Conservation (phyloP, 768 basidiomycete species). For the Pleurotus sapidus region DNA sequence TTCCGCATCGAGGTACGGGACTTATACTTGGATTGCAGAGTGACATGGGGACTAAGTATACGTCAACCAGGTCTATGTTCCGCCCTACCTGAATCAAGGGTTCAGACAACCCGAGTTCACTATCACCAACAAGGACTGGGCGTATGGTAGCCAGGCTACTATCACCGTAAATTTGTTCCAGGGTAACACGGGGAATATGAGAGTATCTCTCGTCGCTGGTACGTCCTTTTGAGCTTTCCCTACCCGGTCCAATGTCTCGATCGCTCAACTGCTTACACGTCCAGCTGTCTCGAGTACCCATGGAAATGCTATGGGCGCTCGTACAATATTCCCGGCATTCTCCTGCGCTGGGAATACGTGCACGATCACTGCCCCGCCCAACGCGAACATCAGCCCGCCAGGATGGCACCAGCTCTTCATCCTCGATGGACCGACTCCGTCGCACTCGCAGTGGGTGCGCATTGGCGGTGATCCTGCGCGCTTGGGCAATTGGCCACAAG, state of each 20-base stretch:
- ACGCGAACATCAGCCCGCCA: slow-evolving; percentile 64
- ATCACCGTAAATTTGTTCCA: slow-evolving; percentile 49
- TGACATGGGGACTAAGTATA: too few relatives aligned
- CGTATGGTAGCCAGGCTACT: slow-evolving; percentile 46
- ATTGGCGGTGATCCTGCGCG: slow-evolving; percentile 74
- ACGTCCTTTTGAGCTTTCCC: slow-evolving; percentile 16
- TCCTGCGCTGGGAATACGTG: slow-evolving; percentile 67
- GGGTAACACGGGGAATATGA: slow-evolving; percentile 40
- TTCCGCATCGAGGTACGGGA: slow-evolving; percentile 53
- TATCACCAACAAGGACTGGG: slow-evolving; percentile 63
- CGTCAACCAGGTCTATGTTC: slow-evolving; percentile 73
- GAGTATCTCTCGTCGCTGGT: slow-evolving; percentile 66
- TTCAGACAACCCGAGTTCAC: slow-evolving; percentile 60
- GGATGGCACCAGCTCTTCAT: slow-evolving; percentile 78
- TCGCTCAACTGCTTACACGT: slow-evolving; percentile 7
- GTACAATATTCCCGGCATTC: slow-evolving; percentile 73
- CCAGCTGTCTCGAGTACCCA: slow-evolving; percentile 73
- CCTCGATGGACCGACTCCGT: slow-evolving; percentile 77
- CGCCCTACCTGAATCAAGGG: slow-evolving; percentile 76
- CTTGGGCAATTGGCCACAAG: slow-evolving; percentile 72
- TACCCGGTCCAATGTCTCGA: not conserved
- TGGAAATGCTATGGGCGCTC: slow-evolving; percentile 73
- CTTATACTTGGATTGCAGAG: too few relatives aligned
- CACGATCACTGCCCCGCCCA: slow-evolving; percentile 76
- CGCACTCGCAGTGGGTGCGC: slow-evolving; percentile 69